Evolutionary conservation across 495 filamentous ascomycete species (phyloP).

Genomic region (Aspergillus asperescens): DNA sequence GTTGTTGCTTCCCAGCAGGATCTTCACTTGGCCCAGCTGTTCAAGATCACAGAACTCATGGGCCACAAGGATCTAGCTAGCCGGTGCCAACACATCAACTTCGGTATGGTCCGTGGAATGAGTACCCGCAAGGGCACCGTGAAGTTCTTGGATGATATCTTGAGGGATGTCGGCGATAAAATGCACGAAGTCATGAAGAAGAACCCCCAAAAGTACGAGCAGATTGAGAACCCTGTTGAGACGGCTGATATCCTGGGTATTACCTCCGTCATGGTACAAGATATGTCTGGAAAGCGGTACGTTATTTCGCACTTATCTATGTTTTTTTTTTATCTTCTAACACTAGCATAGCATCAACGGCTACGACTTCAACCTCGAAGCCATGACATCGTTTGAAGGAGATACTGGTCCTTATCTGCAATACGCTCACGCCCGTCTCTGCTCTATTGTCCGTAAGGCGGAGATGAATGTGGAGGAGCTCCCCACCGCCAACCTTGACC

Average conservation of each 20-base stretch:
- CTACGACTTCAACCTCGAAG: slow-evolving; percentile 63
- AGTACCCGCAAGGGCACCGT: slow-evolving; percentile 64
- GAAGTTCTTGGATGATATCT: slow-evolving; percentile 65
- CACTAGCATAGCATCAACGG: slow-evolving; percentile 50
- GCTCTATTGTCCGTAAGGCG: slow-evolving; percentile 55
- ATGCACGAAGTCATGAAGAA: slow-evolving; percentile 69
- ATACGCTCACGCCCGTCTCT: slow-evolving; percentile 64
- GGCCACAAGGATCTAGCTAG: slow-evolving; percentile 55
- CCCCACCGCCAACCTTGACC: slow-evolving; percentile 47
- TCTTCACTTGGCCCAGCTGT: slow-evolving; percentile 65
- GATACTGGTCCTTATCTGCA: slow-evolving; percentile 68
- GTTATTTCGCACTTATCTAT: slow-evolving; percentile 12
- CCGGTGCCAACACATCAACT: slow-evolving; percentile 66
- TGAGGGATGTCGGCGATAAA: slow-evolving; percentile 58
- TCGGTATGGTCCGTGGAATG: slow-evolving; percentile 69
- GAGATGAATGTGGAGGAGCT: slow-evolving; percentile 41
- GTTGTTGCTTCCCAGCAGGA: slow-evolving; percentile 67
- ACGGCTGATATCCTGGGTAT: slow-evolving; percentile 56
- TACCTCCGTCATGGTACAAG: slow-evolving; percentile 66
- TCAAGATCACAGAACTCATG: slow-evolving; percentile 67
- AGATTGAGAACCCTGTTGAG: slow-evolving; percentile 56
- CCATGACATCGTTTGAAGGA: slow-evolving; percentile 66
- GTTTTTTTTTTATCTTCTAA: slow-evolving; percentile 5
- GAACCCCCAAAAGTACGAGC: slow-evolving; percentile 59
- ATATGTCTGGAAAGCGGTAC: slow-evolving; percentile 64